A percentile compares a stretch with the other conserved stretches of the same genome.
Conservation (phyloP, 352 stramenopile genomes). For the Globisporangium carolinianum region DNA sequence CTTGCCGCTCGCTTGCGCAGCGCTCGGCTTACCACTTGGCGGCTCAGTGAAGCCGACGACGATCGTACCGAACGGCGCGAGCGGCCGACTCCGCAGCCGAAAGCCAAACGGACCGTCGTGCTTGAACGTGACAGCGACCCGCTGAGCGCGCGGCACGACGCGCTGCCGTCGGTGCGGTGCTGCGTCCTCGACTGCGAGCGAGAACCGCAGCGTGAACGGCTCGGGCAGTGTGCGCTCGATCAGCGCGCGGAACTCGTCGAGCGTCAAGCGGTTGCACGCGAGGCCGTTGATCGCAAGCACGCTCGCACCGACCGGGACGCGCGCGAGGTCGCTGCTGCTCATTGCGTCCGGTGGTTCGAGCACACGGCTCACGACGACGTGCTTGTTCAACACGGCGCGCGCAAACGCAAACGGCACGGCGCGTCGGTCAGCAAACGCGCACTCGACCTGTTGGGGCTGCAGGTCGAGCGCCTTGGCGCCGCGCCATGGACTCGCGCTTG, state of each 20-base stretch:
- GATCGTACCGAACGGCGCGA: conserved; percentile 63
- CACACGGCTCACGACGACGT: conserved; percentile 52
- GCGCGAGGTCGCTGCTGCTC: conserved; percentile 23
- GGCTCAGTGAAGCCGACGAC: conserved; percentile 61
- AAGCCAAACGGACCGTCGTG: conserved; percentile 67
- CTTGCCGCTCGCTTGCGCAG: conserved; percentile 63
- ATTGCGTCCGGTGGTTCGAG: conserved; percentile 24
- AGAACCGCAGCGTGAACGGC: conserved; percentile 64
- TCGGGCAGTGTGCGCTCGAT: conserved; percentile 36
- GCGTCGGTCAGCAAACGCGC: conserved; percentile 35
- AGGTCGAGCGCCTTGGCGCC: conserved; percentile 70
- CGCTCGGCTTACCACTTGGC: conserved; percentile 39
- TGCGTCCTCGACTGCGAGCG: conserved; percentile 50
- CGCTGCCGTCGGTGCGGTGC: conserved; percentile 43
- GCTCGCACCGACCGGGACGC: conserved; percentile 45
- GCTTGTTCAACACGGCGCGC: conserved; percentile 65
- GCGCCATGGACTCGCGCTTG: conserved; percentile 67
- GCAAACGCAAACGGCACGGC: conserved; percentile 59
- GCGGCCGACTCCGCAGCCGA: conserved; percentile 62
- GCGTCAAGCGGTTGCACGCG: conserved; percentile 61
- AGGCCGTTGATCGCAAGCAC: conserved; percentile 75
- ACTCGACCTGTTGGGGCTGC: conserved; percentile 63
- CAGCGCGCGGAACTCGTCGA: conserved; percentile 53
- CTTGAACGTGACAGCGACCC: conserved; percentile 62
- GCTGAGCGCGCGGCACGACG: conserved; percentile 39